Percentiles rank a stretch among this genome's conserved stretches.
phyloP scores from a whole-genome alignment of 345 rosid genomes.

The Ceriops zippeliana region DNA sequence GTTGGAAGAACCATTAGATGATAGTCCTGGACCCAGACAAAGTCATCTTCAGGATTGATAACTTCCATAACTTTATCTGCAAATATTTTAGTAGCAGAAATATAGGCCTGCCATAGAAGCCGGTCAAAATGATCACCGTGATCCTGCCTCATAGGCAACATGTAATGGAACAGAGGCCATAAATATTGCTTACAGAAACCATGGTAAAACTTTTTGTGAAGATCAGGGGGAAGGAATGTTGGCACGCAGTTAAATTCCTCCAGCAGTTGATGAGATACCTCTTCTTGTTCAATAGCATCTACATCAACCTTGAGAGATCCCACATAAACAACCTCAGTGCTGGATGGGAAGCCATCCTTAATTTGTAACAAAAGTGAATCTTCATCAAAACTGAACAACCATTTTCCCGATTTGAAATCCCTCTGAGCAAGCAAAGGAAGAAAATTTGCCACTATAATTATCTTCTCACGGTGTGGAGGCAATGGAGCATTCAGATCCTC shows the following conservation, averaged over 20 bases:
- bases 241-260: constrained; percentile 44
- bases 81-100: constrained; percentile 41
- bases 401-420: constrained; percentile 29
- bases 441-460: constrained; percentile 38
- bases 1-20: constrained; percentile 49
- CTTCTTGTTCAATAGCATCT: constrained; percentile 38
- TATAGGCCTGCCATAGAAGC: constrained; percentile 40
- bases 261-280: constrained; percentile 36
- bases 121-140: constrained; percentile 37
- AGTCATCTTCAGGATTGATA: constrained; percentile 37
- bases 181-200: constrained; percentile 46
- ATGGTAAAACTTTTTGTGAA: constrained; percentile 33
- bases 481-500: constrained; percentile 15
- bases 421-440: constrained; percentile 36
- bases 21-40: constrained; percentile 49
- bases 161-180: constrained; percentile 55
- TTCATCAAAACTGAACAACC: constrained; percentile 41
- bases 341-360: constrained; percentile 36
- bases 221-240: constrained; percentile 42
- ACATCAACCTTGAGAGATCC: constrained; percentile 45
- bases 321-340: constrained; percentile 34
- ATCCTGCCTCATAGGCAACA: constrained; percentile 42
- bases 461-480: constrained; percentile 21
- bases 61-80: constrained; percentile 49
- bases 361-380: constrained; percentile 36